phyloP scores from a whole-genome alignment of 805 yeast species.

The Metschnikowia lachancei region DNA sequence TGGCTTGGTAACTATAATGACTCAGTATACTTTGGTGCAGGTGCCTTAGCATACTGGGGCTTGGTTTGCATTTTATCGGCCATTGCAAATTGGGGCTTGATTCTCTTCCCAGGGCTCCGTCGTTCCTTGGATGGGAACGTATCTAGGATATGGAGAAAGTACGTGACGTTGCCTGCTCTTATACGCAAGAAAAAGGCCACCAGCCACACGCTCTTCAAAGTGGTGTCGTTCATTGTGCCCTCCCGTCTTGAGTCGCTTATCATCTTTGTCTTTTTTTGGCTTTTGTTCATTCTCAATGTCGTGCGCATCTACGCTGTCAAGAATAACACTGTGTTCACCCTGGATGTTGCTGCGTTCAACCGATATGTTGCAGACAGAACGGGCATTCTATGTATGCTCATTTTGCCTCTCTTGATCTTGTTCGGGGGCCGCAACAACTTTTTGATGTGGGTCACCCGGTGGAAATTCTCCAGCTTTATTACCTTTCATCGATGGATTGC shows the following conservation, averaged over 20 bases:
- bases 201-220: slow-evolving; percentile 5
- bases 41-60: slow-evolving; percentile 49
- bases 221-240: slow-evolving; percentile 31
- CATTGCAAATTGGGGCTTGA: slow-evolving; percentile 39
- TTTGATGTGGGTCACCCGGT: slow-evolving; percentile 18
- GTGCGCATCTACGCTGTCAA: slow-evolving; percentile 10
- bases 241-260: slow-evolving; percentile 26
- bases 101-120: slow-evolving; percentile 38
- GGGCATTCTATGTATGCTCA: slow-evolving; percentile 11
- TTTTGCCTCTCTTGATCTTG: slow-evolving; percentile 17
- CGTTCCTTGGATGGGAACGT: slow-evolving; percentile 29
- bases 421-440: slow-evolving; percentile 22
- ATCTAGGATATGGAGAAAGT: slow-evolving; percentile 25
- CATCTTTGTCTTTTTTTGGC: slow-evolving; percentile 22
- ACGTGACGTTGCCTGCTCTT: slow-evolving; percentile 31
- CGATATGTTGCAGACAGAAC: slow-evolving; percentile 19
- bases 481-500: slow-evolving; percentile 20
- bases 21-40: slow-evolving; percentile 38
- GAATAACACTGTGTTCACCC: slow-evolving; percentile 9
- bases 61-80: slow-evolving; percentile 42
- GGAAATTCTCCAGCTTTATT: slow-evolving; percentile 18
- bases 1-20: slow-evolving; percentile 39
- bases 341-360: slow-evolving; percentile 5
- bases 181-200: slow-evolving; percentile 15
- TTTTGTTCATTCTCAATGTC: slow-evolving; percentile 15